phyloP scores from a whole-genome alignment of 768 basidiomycete species.

The Boletus fagicola region DNA sequence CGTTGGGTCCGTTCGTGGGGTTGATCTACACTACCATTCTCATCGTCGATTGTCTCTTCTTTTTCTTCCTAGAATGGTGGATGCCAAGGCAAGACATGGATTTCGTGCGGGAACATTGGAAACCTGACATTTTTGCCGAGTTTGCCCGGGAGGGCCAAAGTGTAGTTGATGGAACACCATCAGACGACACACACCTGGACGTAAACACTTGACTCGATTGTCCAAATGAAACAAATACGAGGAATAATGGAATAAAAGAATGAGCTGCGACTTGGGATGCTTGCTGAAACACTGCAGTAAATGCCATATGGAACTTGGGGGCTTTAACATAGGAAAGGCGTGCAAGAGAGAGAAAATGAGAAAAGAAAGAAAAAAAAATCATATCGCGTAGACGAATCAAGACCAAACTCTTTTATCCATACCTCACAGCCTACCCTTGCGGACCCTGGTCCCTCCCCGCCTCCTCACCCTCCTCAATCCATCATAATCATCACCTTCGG shows the following conservation, averaged over 20 bases:
- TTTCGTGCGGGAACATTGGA: conserved; percentile 67
- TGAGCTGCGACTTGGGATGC: conserved; percentile 3
- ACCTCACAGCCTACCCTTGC: conserved; percentile 21
- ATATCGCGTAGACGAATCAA: not conserved
- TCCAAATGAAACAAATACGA: conserved; percentile 16
- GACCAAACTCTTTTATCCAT: not conserved
- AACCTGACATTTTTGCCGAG: conserved; percentile 31
- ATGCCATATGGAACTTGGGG: not conserved
- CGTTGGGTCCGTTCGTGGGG: conserved; percentile 77
- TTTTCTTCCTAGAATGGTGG: conserved; percentile 79
- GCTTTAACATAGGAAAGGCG: not conserved
- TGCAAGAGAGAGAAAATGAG: not conserved
- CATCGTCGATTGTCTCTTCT: conserved; percentile 87
- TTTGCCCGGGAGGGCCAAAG: conserved; percentile 9
- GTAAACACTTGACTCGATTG: conserved; percentile 6
- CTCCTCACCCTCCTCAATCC: conserved; percentile 24
- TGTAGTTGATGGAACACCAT: not conserved
- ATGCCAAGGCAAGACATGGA: conserved; percentile 77
- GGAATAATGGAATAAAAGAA: conserved; percentile 20
- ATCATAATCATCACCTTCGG: conserved; percentile 25
- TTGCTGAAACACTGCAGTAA: conserved; percentile 1
- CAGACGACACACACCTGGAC: not conserved
- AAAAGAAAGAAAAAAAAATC: not conserved
- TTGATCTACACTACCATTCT: conserved; percentile 87
- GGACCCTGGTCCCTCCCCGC: conserved; percentile 20